Evolutionary conservation across 352 stramenopile genomes (phyloP).

Genomic region (Phytophthora pseudosyringae): DNA sequence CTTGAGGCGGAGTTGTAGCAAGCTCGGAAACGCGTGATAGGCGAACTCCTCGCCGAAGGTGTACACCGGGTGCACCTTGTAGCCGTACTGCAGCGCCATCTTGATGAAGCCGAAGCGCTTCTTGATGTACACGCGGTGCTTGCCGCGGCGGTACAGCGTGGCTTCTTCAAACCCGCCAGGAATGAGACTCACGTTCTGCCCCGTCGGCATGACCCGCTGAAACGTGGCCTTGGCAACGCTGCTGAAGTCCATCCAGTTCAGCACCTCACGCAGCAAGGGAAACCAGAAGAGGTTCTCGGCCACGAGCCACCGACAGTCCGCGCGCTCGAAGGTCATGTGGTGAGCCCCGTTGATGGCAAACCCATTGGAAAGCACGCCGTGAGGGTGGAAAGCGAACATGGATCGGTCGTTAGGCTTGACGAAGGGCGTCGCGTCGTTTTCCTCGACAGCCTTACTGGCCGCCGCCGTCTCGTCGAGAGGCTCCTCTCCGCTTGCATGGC

Average conservation of each 20-base stretch:
- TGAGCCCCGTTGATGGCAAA: constrained; percentile 61
- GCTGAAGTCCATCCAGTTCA: constrained; percentile 65
- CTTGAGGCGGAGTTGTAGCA: constrained; percentile 67
- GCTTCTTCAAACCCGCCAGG: constrained; percentile 96
- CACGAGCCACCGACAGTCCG: constrained; percentile 70
- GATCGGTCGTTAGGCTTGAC: constrained; percentile 18
- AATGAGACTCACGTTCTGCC: constrained; percentile 75
- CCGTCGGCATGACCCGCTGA: constrained; percentile 45
- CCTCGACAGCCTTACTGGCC: constrained; percentile 50
- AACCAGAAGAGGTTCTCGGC: constrained; percentile 71
- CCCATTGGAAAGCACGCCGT: constrained; percentile 62
- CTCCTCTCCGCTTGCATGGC: constrained; percentile 21
- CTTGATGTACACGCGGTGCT: constrained; percentile 91
- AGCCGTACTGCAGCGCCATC: constrained; percentile 88
- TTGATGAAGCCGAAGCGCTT: constrained; percentile 92
- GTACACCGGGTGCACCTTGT: constrained; percentile 89
- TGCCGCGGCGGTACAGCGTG: constrained; percentile 76
- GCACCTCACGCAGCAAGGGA: constrained; percentile 58
- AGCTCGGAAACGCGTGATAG: constrained; percentile 83
- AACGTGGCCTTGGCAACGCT: constrained; percentile 58
- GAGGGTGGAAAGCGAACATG: constrained; percentile 64
- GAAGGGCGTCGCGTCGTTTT: constrained; percentile 6
- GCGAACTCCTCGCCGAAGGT: constrained; percentile 90
- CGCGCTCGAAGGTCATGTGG: constrained; percentile 50
- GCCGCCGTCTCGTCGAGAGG: constrained; percentile 65